Evolutionary conservation across 768 basidiomycete genomes (phyloP).

Genomic region (Dioszegia hungarica): DNA sequence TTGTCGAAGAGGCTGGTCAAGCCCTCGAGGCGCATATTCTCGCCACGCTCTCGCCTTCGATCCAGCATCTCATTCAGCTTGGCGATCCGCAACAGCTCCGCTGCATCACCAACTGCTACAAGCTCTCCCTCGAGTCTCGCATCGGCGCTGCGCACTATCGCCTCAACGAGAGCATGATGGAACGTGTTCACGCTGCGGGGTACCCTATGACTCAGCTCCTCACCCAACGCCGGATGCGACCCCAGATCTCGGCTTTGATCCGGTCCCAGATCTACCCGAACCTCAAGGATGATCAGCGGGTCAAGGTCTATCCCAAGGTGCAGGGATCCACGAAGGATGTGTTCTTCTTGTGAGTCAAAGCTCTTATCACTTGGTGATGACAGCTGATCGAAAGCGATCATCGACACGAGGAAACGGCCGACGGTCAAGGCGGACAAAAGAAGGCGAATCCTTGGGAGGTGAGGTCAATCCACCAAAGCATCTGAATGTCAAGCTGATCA

Average conservation of each 20-base stretch:
- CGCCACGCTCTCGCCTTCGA: constrained; percentile 34
- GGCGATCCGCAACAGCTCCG: constrained; percentile 74
- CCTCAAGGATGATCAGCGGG: constrained; percentile 3
- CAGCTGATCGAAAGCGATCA: constrained; percentile 51
- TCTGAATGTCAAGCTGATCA: not conserved
- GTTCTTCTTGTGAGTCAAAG: constrained; percentile 56
- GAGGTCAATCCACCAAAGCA: too few relatives aligned
- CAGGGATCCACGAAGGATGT: constrained; percentile 62
- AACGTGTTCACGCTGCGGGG: constrained; percentile 59
- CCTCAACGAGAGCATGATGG: constrained; percentile 72
- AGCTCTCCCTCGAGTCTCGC: not conserved
- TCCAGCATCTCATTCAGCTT: constrained; percentile 72
- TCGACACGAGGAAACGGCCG: constrained; percentile 59
- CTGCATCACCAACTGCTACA: constrained; percentile 35
- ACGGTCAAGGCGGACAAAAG: constrained; percentile 60
- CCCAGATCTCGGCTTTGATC: constrained; percentile 55
- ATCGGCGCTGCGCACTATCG: constrained; percentile 57
- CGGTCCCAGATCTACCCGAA: constrained; percentile 7
- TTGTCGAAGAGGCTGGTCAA: constrained; percentile 75
- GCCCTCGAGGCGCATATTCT: constrained; percentile 73
- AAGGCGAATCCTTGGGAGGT: constrained; percentile 70
- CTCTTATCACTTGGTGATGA: not conserved
- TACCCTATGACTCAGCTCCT: constrained; percentile 66
- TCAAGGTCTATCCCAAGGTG: not conserved
- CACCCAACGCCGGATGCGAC: constrained; percentile 72